Evolutionary conservation across 1,284 basidiomycete species (phyloP), one percentile per base, ranked within the genome.

Genomic region (Moniliophthora roreri): DNA sequence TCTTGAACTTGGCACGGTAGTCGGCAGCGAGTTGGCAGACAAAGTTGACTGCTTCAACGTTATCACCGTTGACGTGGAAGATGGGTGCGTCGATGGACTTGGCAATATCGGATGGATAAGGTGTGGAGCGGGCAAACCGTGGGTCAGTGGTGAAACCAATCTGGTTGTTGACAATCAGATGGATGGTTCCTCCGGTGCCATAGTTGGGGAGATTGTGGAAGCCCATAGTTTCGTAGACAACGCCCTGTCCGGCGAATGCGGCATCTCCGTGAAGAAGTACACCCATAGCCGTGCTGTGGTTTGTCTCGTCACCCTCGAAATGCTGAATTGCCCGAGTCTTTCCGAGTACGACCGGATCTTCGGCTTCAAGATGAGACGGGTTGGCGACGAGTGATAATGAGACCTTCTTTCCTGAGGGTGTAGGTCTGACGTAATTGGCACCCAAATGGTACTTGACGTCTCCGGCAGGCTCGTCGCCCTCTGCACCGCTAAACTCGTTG

Each of bases 91-190:
- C 97, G 66, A 98, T 98, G 46, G 94, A 87, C 75, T 99, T 99
- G 63, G 97, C 97, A 64, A 99, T 93, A 70, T 99, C 97, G 52
- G 96, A 98, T n/a, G 91, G 91, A 77, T 99, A 99, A 38, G 97
- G 93, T 2, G 97, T 99, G 13, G 96, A 99, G 58, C 96, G 95
- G 50, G 95, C 78, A 76, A 98, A 98, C 58, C 95, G 89, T 47
- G 97, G 97, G 70, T 98, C 96, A 53, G 97, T 99, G 56, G 97
- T 99, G 80, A 99, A 99, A 61, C 97, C 97, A 59, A 99, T 98
- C 73, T 99, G 97, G 78, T 99, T 99, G 82, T 99, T 99, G 65
- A 99, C 95, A 65, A 99, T 95, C 60, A 99, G 79, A 71, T 99
- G 97, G 63, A 99, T 93, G 44, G 97, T 99, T 58, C 97, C 97